Evolutionary conservation across 2,329 filamentous ascomycete species (phyloP).

Genomic region (Cladobotryum mycophilum): DNA sequence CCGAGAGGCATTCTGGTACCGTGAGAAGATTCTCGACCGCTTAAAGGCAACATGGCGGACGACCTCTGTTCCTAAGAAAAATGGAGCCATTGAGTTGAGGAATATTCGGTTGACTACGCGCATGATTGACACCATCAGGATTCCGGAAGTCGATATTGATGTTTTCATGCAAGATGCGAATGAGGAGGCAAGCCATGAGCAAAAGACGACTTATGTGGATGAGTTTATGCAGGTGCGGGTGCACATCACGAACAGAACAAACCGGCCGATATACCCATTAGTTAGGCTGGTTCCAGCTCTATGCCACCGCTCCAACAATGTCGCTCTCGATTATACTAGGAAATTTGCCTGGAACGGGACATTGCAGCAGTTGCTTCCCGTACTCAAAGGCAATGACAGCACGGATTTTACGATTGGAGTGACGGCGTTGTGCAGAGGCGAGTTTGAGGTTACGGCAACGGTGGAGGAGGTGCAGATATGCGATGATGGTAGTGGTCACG

Average conservation of each 20-base stretch:
- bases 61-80: conserved; percentile 41
- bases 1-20: conserved; percentile 86
- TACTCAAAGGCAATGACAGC: conserved; percentile 53
- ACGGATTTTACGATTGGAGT: conserved; percentile 61
- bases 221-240: conserved; percentile 63
- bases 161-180: conserved; percentile 43
- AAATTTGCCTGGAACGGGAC: conserved; percentile 82
- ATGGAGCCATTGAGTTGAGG: conserved; percentile 69
- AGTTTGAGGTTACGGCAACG: conserved; percentile 74
- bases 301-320: conserved; percentile 62
- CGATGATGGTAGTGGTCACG: conserved; percentile 8
- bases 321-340: conserved; percentile 74
- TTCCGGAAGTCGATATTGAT: conserved; percentile 70
- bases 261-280: conserved; percentile 60
- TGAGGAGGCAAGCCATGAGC: conserved; percentile 15
- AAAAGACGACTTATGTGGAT: conserved; percentile 30
- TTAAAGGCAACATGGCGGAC: conserved; percentile 68
- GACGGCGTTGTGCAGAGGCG: conserved; percentile 69
- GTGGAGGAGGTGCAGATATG: conserved; percentile 71
- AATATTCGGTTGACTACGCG: conserved; percentile 65
- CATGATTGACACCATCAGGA: conserved; percentile 77
- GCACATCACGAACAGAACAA: conserved; percentile 68
- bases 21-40: conserved; percentile 68
- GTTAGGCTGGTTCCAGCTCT: conserved; percentile 73
- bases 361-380: conserved; percentile 66